phyloP scores from a whole-genome alignment of 78 protist species.

The Dictyostelium firmibasis region DNA sequence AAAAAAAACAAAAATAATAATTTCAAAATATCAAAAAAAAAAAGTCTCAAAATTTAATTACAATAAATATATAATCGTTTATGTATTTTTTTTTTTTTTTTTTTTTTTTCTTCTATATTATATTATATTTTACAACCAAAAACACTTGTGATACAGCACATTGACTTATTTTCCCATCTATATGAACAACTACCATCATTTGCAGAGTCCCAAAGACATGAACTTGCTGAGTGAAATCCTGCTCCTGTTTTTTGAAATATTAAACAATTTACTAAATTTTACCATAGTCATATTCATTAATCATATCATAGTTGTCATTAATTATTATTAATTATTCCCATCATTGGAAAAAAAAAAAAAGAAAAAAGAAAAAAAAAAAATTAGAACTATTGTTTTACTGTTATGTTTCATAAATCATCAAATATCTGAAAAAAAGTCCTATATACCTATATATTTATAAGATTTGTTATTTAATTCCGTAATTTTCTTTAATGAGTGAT shows the following conservation, averaged over 20 bases:
- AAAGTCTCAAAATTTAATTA: not conserved
- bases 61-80: not conserved
- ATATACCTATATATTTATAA: constrained; percentile 84
- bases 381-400: too few species aligned
- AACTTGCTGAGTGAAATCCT: constrained; percentile 86
- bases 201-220: constrained; percentile 88
- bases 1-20: too few species aligned
- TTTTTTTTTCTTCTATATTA: not conserved
- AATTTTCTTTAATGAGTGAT: constrained; percentile 77
- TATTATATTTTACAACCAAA: constrained; percentile 57
- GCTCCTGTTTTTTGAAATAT: constrained; percentile 91
- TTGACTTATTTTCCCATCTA: constrained; percentile 85
- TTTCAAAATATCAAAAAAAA: not conserved
- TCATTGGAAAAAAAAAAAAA: too few species aligned
- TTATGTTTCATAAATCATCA: too few species aligned
- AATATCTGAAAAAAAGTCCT: too few species aligned
- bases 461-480: constrained; percentile 78
- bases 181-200: constrained; percentile 77
- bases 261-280: constrained; percentile 64
- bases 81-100: not conserved
- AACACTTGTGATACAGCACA: constrained; percentile 81
- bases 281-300: too few species aligned
- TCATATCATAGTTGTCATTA: too few species aligned
- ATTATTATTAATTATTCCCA: too few species aligned
- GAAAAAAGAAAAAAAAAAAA: too few species aligned